phyloP scores from a whole-genome alignment of 495 filamentous ascomycete genomes.

The Xylaria telfairii region DNA sequence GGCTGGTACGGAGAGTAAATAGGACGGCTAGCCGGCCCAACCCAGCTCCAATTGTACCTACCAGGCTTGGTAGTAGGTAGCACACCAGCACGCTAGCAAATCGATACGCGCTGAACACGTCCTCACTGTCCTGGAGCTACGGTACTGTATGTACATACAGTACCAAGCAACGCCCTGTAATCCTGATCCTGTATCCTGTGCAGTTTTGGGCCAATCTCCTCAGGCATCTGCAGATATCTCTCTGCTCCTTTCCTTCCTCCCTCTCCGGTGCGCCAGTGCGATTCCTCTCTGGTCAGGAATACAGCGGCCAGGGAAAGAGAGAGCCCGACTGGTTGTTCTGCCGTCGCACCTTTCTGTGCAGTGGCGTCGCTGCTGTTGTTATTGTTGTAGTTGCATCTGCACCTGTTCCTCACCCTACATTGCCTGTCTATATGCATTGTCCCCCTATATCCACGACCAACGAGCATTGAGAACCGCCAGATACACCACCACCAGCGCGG shows the following conservation, averaged over 20 bases:
- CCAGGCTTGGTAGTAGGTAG: too few species aligned
- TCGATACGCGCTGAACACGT: conserved; percentile 14
- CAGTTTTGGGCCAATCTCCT: background rate
- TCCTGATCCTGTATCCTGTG: conserved; percentile 8
- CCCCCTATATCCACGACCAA: conserved; percentile 25
- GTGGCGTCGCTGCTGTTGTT: conserved; percentile 12
- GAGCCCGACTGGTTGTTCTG: conserved; percentile 19
- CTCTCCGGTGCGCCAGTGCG: conserved; percentile 18
- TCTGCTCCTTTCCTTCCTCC: conserved; percentile 8
- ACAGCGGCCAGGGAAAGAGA: conserved; percentile 24
- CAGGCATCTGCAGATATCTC: conserved; percentile 16
- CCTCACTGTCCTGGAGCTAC: background rate
- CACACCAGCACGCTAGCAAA: conserved; percentile 5
- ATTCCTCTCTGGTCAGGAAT: conserved; percentile 19
- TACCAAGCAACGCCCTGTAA: conserved; percentile 1
- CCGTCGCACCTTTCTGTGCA: conserved; percentile 18
- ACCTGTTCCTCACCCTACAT: conserved; percentile 8
- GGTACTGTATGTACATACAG: too few species aligned
- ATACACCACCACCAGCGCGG: conserved; percentile 17
- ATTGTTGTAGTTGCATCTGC: conserved; percentile 12
- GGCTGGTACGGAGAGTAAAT: background rate
- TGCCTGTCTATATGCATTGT: conserved; percentile 20
- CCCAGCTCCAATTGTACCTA: background rate
- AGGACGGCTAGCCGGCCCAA: background rate
- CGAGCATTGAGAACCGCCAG: conserved; percentile 16